A percentile compares a stretch with the other conserved stretches of the same genome.
phyloP scores from a whole-genome alignment of 192 early-diverging fungal species.

The Umbelopsis isabellina region DNA sequence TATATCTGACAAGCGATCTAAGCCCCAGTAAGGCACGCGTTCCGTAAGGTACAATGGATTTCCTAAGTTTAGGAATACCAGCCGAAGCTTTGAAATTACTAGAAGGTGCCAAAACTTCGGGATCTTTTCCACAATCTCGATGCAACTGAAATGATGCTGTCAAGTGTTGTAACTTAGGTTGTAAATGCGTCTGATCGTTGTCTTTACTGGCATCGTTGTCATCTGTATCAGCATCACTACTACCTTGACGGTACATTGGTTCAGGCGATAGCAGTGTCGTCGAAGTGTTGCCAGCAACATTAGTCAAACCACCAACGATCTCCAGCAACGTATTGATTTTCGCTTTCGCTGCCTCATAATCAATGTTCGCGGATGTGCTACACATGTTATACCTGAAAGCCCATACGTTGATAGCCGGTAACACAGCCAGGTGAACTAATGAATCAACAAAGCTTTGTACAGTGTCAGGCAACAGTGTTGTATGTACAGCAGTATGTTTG shows the following conservation, averaged over 20 bases:
- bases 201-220: neutral
- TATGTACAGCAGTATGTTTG: slow-evolving; percentile 15
- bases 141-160: neutral
- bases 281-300: neutral
- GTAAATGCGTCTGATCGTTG: neutral
- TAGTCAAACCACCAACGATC: neutral
- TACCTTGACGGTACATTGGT: neutral
- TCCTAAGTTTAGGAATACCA: slow-evolving; percentile 12
- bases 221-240: slow-evolving; percentile 2
- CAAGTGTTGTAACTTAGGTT: neutral
- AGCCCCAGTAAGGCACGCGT: slow-evolving; percentile 27
- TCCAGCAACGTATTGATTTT: neutral
- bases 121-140: neutral
- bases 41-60: slow-evolving; percentile 17
- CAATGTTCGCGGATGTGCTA: neutral
- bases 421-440: slow-evolving; percentile 22
- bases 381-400: slow-evolving; percentile 9
- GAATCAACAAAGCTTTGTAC: slow-evolving; percentile 22
- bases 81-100: neutral
- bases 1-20: slow-evolving; percentile 23
- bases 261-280: neutral
- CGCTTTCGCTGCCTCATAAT: slow-evolving; percentile 17
- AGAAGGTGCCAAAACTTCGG: neutral
- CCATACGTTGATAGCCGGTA: slow-evolving; percentile 16
- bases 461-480: slow-evolving; percentile 21